Evolutionary conservation across 2,329 filamentous ascomycete species (phyloP).

Genomic region (Cytospora paraplurivora): DNA sequence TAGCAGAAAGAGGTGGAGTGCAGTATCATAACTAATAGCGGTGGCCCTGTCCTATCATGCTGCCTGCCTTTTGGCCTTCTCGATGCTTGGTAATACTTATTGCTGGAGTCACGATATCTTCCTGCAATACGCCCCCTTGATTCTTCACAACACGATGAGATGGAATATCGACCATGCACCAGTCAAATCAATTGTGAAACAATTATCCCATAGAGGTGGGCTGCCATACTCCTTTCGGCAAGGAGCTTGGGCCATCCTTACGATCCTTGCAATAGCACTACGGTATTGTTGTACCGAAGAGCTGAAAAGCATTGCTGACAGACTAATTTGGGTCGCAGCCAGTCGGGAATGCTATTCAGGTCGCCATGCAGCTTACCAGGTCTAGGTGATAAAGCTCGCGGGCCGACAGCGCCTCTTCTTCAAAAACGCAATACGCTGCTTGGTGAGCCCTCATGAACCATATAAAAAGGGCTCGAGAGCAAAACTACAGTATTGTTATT

Average conservation of each 20-base stretch:
- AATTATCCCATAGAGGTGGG: background rate
- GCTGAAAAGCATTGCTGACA: background rate
- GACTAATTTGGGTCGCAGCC: conserved; percentile 14
- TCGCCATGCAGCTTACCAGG: background rate
- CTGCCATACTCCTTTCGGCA: conserved; percentile 5
- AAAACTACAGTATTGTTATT: too few relatives aligned
- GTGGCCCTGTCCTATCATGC: background rate
- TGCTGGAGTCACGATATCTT: background rate
- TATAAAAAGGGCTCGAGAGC: too few relatives aligned
- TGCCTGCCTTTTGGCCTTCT: background rate
- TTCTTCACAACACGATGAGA: background rate
- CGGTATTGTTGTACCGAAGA: background rate
- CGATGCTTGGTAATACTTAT: background rate
- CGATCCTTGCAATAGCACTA: background rate
- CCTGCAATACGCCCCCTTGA: background rate
- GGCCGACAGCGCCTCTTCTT: too few relatives aligned
- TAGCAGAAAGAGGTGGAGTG: background rate
- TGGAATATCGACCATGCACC: background rate
- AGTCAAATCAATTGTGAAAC: background rate
- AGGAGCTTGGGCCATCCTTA: conserved; percentile 22
- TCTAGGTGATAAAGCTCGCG: too few relatives aligned
- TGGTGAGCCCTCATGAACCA: too few relatives aligned
- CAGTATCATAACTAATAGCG: background rate
- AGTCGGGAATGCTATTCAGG: conserved; percentile 2
- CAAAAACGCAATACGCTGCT: too few relatives aligned